phyloP scores from a whole-genome alignment of 169 alveolate species.

The Plasmodium blacklocki region DNA sequence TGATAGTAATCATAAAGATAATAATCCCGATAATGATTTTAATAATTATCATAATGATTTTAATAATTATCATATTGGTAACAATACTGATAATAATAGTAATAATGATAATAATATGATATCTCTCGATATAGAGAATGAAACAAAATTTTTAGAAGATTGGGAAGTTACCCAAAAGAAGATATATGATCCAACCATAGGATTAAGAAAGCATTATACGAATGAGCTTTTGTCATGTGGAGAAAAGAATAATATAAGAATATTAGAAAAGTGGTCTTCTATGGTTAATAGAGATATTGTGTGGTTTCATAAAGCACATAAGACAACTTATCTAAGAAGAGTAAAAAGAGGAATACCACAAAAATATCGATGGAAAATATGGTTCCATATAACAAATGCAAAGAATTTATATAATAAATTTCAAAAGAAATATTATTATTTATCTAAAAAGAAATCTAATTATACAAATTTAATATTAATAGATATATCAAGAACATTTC shows the following conservation, averaged over 20 bases:
- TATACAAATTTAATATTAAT: slow-evolving; percentile 78
- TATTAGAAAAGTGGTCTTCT: slow-evolving; percentile 78
- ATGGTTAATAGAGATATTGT: slow-evolving; percentile 78
- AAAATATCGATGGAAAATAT: slow-evolving; percentile 81
- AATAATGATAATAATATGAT: neutral
- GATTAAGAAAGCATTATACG: slow-evolving; percentile 63
- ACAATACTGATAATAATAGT: neutral
- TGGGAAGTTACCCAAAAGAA: slow-evolving; percentile 48
- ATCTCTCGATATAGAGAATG: slow-evolving; percentile 15
- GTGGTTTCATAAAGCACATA: slow-evolving; percentile 77
- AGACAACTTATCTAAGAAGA: slow-evolving; percentile 79
- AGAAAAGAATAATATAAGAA: slow-evolving; percentile 57
- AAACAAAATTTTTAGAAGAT: slow-evolving; percentile 43
- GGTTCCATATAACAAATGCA: slow-evolving; percentile 75
- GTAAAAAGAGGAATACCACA: slow-evolving; percentile 83
- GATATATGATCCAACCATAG: slow-evolving; percentile 64
- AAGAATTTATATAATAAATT: slow-evolving; percentile 33
- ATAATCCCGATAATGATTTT: neutral
- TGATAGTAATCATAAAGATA: neutral
- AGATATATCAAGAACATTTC: slow-evolving; percentile 83
- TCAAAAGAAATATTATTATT: slow-evolving; percentile 64
- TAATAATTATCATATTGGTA: neutral
- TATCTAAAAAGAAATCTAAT: slow-evolving; percentile 58
- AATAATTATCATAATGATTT: neutral
- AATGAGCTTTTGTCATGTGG: slow-evolving; percentile 73